Conservation (phyloP, 306 rosid species). For the Cercis canadensis region DNA sequence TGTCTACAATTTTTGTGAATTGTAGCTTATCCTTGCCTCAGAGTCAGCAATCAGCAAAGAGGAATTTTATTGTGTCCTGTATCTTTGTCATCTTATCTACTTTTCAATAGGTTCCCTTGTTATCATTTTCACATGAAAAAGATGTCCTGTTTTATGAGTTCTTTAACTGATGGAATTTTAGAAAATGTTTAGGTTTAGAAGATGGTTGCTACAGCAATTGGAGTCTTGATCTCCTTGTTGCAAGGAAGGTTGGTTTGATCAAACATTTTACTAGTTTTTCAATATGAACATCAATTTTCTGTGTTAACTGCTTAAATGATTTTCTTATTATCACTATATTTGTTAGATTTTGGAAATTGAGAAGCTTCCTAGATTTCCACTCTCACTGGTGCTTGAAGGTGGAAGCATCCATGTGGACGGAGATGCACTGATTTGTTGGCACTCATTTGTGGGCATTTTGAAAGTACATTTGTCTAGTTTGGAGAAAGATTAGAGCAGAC, state of each 20-base stretch:
- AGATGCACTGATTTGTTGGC: slow-evolving; percentile 62
- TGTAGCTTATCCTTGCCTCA: neutral
- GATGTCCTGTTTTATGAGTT: slow-evolving; percentile 1
- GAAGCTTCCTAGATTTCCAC: slow-evolving; percentile 75
- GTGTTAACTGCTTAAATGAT: slow-evolving; percentile 14
- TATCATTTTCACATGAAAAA: neutral
- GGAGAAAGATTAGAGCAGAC: slow-evolving; percentile 4
- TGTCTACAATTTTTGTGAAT: neutral
- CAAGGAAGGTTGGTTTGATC: slow-evolving; percentile 63
- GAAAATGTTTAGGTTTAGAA: slow-evolving; percentile 56
- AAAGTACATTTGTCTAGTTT: neutral
- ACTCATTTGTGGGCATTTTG: slow-evolving; percentile 11
- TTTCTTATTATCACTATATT: slow-evolving; percentile 29
- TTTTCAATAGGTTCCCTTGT: too few relatives aligned
- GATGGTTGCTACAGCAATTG: slow-evolving; percentile 85
- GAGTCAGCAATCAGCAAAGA: neutral
- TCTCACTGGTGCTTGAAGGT: slow-evolving; percentile 83
- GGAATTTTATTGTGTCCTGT: neutral
- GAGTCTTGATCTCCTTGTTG: slow-evolving; percentile 74
- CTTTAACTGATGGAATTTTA: slow-evolving; percentile 29
- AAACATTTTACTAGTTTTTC: neutral
- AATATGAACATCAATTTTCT: neutral
- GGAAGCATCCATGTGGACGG: slow-evolving; percentile 99
- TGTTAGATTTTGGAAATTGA: slow-evolving; percentile 75
- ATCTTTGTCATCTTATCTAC: neutral